Base-by-base conservation (phyloP, 768 basidiomycete species). In the Leccinum longicurvipes region DNA sequence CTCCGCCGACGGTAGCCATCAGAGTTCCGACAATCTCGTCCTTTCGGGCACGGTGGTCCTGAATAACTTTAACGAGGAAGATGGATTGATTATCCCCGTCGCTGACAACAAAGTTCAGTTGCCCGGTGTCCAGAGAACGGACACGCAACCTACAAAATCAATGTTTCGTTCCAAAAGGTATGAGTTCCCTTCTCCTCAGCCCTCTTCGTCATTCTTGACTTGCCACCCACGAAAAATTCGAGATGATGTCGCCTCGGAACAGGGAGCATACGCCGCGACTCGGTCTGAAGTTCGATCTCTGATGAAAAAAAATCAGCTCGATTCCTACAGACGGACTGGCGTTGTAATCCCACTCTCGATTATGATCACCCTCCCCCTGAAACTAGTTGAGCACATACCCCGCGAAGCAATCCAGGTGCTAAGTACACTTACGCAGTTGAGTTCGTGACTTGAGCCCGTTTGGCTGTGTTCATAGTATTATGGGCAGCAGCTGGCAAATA, bases 201-300 rank as follows among this genome's bases (percentile, higher is more conserved):
- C 7, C 1, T 34, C 2, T 15, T 21, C 6, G 59, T 60, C 7
- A 46, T 28, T 7, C 12, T 25, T 14, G 23, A 6, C 14, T 11
- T 31, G 23, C 36, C 19, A 11, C 50, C 57, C 3, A 51, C 49
- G 1, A 27, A 49, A 41, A 55, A 55, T 27, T 36, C 24, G 11
- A 57, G 12, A 0, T 39, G 27, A 14, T 31, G 51, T 14, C 34
- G 25, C 29, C 29, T 49, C 9, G 46, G 21, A 28, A 41, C 1
- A 4, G 14, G 34, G 12, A 19, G 3, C n/a, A 28, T 28, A 11
- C 36, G 25, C 6, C 17, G 25, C 14, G 25, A 24, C 24, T 17
- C 21, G 32, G 51, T 54, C 4, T 11, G 31, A 44, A 55, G 58
- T 12, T 60, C 29, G 28, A 55, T 51, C 17, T 60, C 58, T 60